Base-by-base conservation (phyloP, 768 basidiomycete genomes). In the Lentinus brumalis region DNA sequence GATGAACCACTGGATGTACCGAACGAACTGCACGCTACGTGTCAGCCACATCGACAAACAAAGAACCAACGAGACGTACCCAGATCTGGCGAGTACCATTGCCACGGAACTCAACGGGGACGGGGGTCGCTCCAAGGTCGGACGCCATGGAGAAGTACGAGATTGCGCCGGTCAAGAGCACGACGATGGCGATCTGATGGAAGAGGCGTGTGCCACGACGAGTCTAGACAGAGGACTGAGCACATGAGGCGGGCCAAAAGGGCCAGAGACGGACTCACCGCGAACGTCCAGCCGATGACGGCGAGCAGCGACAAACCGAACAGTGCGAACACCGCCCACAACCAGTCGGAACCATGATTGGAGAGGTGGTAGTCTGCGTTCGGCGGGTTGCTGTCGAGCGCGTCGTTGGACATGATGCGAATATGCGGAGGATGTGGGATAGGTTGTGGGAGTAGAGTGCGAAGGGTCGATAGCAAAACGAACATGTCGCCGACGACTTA, bases 131-230 rank as follows among this genome's bases (percentile, higher is more conserved):
- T 12, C 85, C 84, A 41, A 86, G 74, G 67, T 84, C 76, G 18
- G 83, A 83, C 0, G 83, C 84, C 83, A 85, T 83, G 12, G 77
- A 73, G 69, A 82, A 83, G 73, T 82, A 83, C 1, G 79, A 70
- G 45, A 85, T 70, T 12, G 74, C 65, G 3, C 80, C 73, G 0
- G 82, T 82, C 16, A 77, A 71, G 21, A 85, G 69, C 41, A 85
- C 74, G 57, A 83, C 73, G 38, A 79, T 67, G 49, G 77, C 77
- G 46, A 85, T 70, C 60, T 81, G 80, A 67, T 85, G 82, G 74
- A 84, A 79, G 9, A 79, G 73, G 31, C 83, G 73, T 30, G 75
- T 77, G 44, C 79, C 80, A 15, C 21, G 14, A 15, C n/a, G 12
- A 9, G 21, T 18, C 44, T 79, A 21, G 16, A 10, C 6, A n/a